phyloP scores from a whole-genome alignment of 352 stramenopile genomes.

The Phytophthora uliginosa region DNA sequence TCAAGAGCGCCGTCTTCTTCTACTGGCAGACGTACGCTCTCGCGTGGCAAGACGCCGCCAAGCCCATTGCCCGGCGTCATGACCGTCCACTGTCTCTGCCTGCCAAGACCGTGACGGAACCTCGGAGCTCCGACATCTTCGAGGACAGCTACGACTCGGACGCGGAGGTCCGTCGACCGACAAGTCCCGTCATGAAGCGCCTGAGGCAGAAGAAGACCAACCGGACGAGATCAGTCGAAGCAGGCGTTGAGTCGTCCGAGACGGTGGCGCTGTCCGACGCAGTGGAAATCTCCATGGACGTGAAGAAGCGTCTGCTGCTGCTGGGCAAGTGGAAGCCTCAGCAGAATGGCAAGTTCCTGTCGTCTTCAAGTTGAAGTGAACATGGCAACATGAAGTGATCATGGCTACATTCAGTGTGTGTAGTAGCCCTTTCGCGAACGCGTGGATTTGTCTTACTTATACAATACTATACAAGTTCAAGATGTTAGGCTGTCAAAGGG shows the following conservation, averaged over 20 bases:
- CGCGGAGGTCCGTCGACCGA: constrained; percentile 37
- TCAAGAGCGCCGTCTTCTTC: constrained; percentile 63
- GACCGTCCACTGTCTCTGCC: neutral
- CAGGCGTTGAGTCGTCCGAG: neutral
- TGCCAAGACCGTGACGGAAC: neutral
- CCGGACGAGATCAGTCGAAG: constrained; percentile 2
- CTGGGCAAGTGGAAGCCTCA: constrained; percentile 55
- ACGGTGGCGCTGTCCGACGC: constrained; percentile 47
- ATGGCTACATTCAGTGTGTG: constrained; percentile 15
- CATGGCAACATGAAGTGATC: neutral
- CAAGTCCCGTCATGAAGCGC: constrained; percentile 72
- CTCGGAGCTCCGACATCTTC: neutral
- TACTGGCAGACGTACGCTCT: constrained; percentile 84
- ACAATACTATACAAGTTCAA: too few relatives aligned
- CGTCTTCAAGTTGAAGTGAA: constrained; percentile 30
- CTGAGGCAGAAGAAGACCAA: constrained; percentile 39
- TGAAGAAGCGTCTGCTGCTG: constrained; percentile 69
- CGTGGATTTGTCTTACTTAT: too few relatives aligned
- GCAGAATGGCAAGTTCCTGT: constrained; percentile 6
- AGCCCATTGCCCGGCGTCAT: constrained; percentile 18
- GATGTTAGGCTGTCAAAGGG: too few relatives aligned
- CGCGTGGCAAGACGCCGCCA: constrained; percentile 68
- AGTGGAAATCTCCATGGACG: constrained; percentile 57
- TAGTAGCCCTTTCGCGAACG: too few relatives aligned
- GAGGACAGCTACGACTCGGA: constrained; percentile 29